Conservation (phyloP, 768 basidiomycete genomes). For the Hemileccinum rubropunctum region DNA sequence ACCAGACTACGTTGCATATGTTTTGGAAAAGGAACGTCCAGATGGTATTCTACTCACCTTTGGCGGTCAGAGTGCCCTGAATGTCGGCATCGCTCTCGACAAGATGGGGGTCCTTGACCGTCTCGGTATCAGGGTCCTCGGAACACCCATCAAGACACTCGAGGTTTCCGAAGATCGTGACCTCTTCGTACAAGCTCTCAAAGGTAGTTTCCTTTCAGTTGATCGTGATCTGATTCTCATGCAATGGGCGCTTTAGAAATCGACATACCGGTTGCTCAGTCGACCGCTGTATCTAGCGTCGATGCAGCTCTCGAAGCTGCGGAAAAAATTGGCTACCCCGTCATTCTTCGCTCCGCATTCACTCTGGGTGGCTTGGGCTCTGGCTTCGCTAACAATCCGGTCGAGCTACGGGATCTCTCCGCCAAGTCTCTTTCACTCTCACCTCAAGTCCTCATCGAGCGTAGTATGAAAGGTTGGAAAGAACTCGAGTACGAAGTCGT, state of each 20-base stretch:
- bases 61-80: conserved; percentile 96
- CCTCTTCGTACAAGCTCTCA: conserved; percentile 92
- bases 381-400: conserved; percentile 92
- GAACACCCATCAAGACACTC: conserved; percentile 91
- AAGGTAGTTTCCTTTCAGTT: conserved; percentile 53
- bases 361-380: conserved; percentile 98
- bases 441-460: conserved; percentile 96
- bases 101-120: conserved; percentile 95
- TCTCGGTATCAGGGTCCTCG: conserved; percentile 88
- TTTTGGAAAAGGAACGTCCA: conserved; percentile 96
- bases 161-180: conserved; percentile 98
- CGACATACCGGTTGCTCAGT: conserved; percentile 92
- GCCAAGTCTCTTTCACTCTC: conserved; percentile 88
- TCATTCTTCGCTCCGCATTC: conserved; percentile 95
- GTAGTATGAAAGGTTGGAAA: conserved; percentile 99
- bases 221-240: conserved; percentile 2
- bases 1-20: conserved; percentile 96
- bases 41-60: conserved; percentile 98
- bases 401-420: conserved; percentile 91
- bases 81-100: conserved; percentile 95
- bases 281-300: conserved; percentile 94
- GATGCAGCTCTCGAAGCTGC: conserved; percentile 92
- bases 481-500: conserved; percentile 99
- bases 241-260: conserved; percentile 64
- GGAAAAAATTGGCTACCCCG: conserved; percentile 90